Base-by-base conservation (phyloP, 495 filamentous ascomycete genomes). In the Annulohypoxylon maeteangense region DNA sequence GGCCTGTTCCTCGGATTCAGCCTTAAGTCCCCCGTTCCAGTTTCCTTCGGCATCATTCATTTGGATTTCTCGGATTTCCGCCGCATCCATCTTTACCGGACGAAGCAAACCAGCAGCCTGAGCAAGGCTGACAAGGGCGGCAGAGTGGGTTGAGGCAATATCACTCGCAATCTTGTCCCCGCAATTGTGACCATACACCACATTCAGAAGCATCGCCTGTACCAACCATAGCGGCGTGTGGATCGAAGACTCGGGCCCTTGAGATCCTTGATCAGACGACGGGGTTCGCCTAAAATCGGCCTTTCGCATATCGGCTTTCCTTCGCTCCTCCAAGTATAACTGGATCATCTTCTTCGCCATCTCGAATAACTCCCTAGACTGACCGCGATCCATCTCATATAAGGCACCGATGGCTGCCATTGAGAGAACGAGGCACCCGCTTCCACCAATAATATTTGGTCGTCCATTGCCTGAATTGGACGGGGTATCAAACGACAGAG, bases 141-240 rank as follows among this genome's bases (percentile, higher is more conserved):
- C 92, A 73, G 93, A 96, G 70, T 98, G 95, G 1, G 90, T 97
- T 67, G 89, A 92, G 2, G 95, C 95, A 70, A 96, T 97, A 77
- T 97, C 93, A 34, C 92, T 92, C 12, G 93, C 90, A 34, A 86
- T 88, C 80, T 95, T 95, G 75, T 99, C 95, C 25, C 92, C 96
- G 77, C 93, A 97, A 70, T 97, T 94, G 72, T 98, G 93, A 8
- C 96, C 96, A 72, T 97, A 99, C 10, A 98, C 91, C 34, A 98
- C 92, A 79, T 97, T 98, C 42, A 99, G 85, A 29, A 99, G 86
- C 95, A 99, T 98, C 0, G 95, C 94, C 75, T 99, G 95, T n/a
- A 99, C 93, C 27, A 99, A 86, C 95, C 95, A 98, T 54, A 98
- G 84, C 1, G 95, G 95, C 11, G 93, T 97, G 70, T 95, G 91